A percentile compares a stretch with the other conserved stretches of the same genome.
Conservation (phyloP, 2,329 filamentous ascomycete genomes). For the Xylariaceae sp. region DNA sequence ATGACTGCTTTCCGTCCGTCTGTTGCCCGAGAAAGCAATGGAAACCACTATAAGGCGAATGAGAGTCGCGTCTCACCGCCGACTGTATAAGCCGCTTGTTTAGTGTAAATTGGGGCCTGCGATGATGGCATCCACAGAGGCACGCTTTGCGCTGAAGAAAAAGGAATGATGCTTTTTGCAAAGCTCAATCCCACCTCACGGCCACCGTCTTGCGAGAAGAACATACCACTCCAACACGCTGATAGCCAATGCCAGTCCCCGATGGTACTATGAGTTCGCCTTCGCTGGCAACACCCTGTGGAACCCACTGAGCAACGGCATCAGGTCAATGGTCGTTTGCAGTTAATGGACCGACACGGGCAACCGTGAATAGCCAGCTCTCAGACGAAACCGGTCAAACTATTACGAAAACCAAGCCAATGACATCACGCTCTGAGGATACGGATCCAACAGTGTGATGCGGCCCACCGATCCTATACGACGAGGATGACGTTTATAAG, state of each 20-base stretch:
- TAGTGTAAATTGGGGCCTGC: conserved; percentile 3
- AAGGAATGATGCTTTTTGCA: neutral
- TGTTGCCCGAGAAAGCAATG: neutral
- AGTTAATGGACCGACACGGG: neutral
- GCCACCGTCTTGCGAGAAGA: neutral
- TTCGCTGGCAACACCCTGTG: neutral
- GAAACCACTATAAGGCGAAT: neutral
- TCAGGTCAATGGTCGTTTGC: conserved; percentile 1
- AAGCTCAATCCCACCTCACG: conserved; percentile 1
- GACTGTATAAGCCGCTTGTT: neutral
- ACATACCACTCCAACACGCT: neutral
- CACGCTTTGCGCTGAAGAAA: neutral
- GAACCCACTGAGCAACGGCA: conserved; percentile 1
- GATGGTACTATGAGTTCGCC: neutral
- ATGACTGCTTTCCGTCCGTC: neutral
- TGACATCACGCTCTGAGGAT: neutral
- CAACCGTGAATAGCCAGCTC: conserved; percentile 1
- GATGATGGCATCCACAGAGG: neutral
- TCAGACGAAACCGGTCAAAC: neutral
- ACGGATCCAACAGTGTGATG: neutral
- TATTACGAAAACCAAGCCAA: neutral
- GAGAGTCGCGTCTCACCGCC: conserved; percentile 1
- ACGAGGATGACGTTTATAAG: conserved; percentile 4
- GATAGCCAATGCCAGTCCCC: neutral
- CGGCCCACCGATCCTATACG: neutral